Evolutionary conservation across 768 basidiomycete species (phyloP).

Genomic region (Lactifluus volemus): DNA sequence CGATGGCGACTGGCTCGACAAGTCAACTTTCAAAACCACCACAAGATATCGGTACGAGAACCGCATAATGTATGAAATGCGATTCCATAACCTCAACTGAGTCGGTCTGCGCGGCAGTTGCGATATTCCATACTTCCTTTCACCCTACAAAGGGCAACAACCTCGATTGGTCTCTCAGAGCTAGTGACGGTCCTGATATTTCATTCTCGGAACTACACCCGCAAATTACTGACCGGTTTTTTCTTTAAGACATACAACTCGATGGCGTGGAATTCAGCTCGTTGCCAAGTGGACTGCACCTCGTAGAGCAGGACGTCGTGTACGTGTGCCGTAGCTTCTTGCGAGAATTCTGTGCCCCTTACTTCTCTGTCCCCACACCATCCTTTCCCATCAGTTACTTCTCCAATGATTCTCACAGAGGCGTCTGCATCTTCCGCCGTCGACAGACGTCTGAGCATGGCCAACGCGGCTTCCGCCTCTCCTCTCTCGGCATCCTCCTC

Average conservation of each 20-base stretch:
- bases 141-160: conserved; percentile 77
- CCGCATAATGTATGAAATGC: neutral
- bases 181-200: conserved; percentile 48
- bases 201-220: neutral
- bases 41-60: conserved; percentile 8
- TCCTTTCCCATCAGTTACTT: conserved; percentile 47
- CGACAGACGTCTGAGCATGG: conserved; percentile 60
- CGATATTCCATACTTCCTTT: conserved; percentile 78
- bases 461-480: conserved; percentile 72
- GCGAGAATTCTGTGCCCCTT: neutral
- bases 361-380: neutral
- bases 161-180: conserved; percentile 71
- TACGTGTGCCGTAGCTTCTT: conserved; percentile 29
- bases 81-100: neutral
- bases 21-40: neutral
- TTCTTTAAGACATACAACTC: conserved; percentile 48
- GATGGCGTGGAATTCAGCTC: conserved; percentile 73
- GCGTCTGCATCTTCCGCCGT: conserved; percentile 67
- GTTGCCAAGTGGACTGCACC: conserved; percentile 74
- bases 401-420: conserved; percentile 56
- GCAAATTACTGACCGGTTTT: neutral
- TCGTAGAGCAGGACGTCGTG: conserved; percentile 74
- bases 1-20: conserved; percentile 3
- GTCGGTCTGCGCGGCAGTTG: conserved; percentile 37
- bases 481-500: conserved; percentile 67